A percentile compares a stretch with the other conserved stretches of the same genome.
Evolutionary conservation across 2,329 filamentous ascomycete species (phyloP).

Genomic region (Rhinocladiella similis): DNA sequence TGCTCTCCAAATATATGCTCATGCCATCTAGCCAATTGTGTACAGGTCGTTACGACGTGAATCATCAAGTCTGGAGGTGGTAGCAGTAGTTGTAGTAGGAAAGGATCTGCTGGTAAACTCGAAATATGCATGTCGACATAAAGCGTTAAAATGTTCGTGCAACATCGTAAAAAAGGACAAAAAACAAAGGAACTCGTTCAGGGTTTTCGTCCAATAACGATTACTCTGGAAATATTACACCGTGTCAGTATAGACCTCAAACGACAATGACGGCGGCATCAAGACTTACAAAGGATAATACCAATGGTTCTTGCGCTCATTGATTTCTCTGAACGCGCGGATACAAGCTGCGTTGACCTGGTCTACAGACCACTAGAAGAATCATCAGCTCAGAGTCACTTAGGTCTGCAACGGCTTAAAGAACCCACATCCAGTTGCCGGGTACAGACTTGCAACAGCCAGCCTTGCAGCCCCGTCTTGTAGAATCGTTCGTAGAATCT

Average conservation of each 20-base stretch:
- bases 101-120: neutral
- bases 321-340: conserved; percentile 25
- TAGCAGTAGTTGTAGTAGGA: neutral
- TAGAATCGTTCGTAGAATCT: conserved; percentile 32
- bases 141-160: neutral
- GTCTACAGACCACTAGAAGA: conserved; percentile 32
- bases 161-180: neutral
- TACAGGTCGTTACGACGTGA: neutral
- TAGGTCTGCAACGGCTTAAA: neutral
- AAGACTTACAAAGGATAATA: conserved; percentile 16
- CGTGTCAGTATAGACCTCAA: conserved; percentile 5
- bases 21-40: too few relatives aligned
- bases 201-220: conserved; percentile 25
- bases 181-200: conserved; percentile 14
- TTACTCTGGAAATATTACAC: conserved; percentile 8
- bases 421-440: conserved; percentile 30
- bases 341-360: conserved; percentile 29
- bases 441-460: conserved; percentile 31
- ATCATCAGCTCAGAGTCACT: neutral
- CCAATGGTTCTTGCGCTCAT: conserved; percentile 19
- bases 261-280: neutral
- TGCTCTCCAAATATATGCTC: too few relatives aligned
- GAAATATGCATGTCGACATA: neutral
- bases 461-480: conserved; percentile 33
- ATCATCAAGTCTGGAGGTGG: neutral